Percentiles rank a stretch among this genome's conserved stretches.
These are phyloP conservation scores for Hemileccinum impolitum DNA, from an alignment of 768 basidiomycete genomes.

Conservation along the genomic window DNA sequence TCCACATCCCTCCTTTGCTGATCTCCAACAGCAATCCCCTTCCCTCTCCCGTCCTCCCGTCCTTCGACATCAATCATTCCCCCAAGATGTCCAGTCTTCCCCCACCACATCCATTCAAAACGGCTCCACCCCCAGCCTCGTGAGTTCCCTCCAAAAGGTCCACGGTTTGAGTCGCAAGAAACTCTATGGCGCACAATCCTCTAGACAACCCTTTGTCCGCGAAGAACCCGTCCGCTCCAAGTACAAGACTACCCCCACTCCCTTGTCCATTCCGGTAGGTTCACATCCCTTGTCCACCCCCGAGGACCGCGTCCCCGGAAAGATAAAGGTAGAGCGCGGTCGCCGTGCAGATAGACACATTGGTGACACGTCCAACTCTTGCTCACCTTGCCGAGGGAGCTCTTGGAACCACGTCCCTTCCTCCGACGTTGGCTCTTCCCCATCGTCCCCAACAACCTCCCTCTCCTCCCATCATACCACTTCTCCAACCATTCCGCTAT, in stretches of 20 bases:
- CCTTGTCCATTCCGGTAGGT: conserved; percentile 30
- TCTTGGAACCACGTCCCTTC: conserved; percentile 16
- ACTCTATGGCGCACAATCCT: conserved; percentile 51
- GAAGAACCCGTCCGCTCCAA: conserved; percentile 44
- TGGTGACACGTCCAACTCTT: conserved; percentile 14
- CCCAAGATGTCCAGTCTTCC: conserved; percentile 27
- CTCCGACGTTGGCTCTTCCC: conserved; percentile 20
- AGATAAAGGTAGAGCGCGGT: conserved; percentile 24
- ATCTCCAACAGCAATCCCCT: not conserved
- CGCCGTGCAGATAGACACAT: conserved; percentile 21
- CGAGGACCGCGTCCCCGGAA: conserved; percentile 21
- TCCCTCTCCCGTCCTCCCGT: conserved; percentile 17
- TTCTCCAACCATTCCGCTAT: conserved; percentile 21
- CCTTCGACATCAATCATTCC: conserved; percentile 28
- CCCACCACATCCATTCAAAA: conserved; percentile 17
- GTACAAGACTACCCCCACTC: conserved; percentile 31
- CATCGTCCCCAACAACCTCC: conserved; percentile 25
- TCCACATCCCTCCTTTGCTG: conserved; percentile 9
- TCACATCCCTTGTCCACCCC: conserved; percentile 10
- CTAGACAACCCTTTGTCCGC: conserved; percentile 50
- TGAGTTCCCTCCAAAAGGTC: conserved; percentile 59
- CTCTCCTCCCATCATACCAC: conserved; percentile 16
- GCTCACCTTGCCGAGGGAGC: conserved; percentile 37
- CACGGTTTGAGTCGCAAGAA: conserved; percentile 73
- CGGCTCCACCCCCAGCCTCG: conserved; percentile 45